Evolutionary conservation across 208 protist genomes (phyloP), one percentile per base, ranked within the genome.

Genomic region (Crithidia acanthocephali): DNA sequence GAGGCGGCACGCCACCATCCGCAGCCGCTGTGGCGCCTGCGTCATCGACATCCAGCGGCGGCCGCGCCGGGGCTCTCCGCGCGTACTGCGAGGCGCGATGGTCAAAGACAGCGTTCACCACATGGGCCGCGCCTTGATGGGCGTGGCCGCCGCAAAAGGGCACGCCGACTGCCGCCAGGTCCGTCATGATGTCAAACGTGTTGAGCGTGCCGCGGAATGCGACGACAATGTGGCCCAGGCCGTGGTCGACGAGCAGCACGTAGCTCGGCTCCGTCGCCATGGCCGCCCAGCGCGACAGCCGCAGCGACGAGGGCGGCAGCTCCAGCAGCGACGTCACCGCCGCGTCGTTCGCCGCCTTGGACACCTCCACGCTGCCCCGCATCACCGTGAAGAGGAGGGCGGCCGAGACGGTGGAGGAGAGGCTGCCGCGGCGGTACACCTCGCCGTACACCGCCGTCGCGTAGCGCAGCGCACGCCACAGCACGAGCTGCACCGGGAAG

Each of bases 381-480:
- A 81, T 70, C 2, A 76, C 50, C 16, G 78, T 88, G 59, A 87
- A 84, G 40, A 77, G 66, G 40, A 81, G 48, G 16, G 83, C 58
- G 28, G 70, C 37, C 23, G 70, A 53, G 28, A 80, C 22, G 47
- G 81, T 68, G 20, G 77, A 81, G 15, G 79, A 82, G 44, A 92
- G 68, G 37, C 48, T 74, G 64, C 83, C 81, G 48, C 74, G 64
- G 10, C 77, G 74, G 70, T 88, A 92, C 27, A 72, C 61, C 35
- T 80, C 72, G 32, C 87, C 87, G 72, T 92, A 92, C 44, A 80
- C 84, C 11, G 87, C 87, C 9, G 79, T 85, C 1, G 87, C 84
- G 64, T 83, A 90, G 25, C 87, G 87, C 71, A 92, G 52, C 23
- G 57, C 63, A 25, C 89, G 71, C 50, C 83, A 83, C 20, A 91